Evolutionary conservation across 179 eudicot genomes (phyloP).

Genomic region (Silene vulgaris): DNA sequence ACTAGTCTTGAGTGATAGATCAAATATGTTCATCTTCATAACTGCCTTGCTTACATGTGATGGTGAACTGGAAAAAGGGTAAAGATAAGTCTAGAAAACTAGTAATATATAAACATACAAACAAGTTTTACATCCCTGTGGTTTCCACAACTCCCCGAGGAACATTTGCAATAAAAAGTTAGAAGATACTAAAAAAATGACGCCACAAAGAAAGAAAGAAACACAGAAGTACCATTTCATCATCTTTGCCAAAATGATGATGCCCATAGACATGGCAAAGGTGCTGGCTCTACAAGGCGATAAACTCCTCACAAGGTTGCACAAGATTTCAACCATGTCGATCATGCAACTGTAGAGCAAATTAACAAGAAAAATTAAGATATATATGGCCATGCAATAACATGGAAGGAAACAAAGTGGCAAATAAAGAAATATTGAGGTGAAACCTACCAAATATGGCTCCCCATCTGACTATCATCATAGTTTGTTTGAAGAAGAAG

Average conservation of each 20-base stretch:
- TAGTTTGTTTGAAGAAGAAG: slow-evolving; percentile 28
- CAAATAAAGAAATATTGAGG: slow-evolving; percentile 12
- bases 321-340: slow-evolving; percentile 69
- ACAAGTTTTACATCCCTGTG: slow-evolving; percentile 2
- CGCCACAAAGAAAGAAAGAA: neutral
- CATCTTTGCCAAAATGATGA: slow-evolving; percentile 71
- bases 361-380: slow-evolving; percentile 5
- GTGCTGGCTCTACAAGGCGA: slow-evolving; percentile 51
- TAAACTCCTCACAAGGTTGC: slow-evolving; percentile 59
- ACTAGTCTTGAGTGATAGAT: slow-evolving; percentile 52
- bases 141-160: neutral
- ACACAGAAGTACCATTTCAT: slow-evolving; percentile 53
- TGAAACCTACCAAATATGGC: slow-evolving; percentile 41
- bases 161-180: neutral
- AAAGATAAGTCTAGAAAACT: slow-evolving; percentile 14
- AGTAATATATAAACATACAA: slow-evolving; percentile 4
- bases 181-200: neutral
- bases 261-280: slow-evolving; percentile 63
- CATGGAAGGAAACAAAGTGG: slow-evolving; percentile 2
- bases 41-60: slow-evolving; percentile 52
- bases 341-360: slow-evolving; percentile 42
- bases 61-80: slow-evolving; percentile 56
- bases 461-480: slow-evolving; percentile 34
- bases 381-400: neutral
- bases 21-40: slow-evolving; percentile 68